These are phyloP conservation scores for Neoscytalidium dimidiatum DNA, from an alignment of 2,329 filamentous ascomycete genomes.

Conservation along the genomic window DNA sequence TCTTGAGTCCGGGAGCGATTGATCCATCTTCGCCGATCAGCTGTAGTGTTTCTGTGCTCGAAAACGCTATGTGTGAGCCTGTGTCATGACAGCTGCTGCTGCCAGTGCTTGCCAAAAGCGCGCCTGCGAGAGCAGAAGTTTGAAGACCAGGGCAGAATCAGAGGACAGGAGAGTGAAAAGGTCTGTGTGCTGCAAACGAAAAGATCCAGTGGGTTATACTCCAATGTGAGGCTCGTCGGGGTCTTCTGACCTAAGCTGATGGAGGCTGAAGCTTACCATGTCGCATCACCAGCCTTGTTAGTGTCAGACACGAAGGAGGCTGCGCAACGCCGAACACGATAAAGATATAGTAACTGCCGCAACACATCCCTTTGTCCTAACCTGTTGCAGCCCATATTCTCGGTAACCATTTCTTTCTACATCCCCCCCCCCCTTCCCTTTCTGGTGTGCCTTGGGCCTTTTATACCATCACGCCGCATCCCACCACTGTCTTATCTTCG, in stretches of 20 bases:
- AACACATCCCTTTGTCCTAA: background rate
- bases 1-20: background rate
- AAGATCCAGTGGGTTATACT: background rate
- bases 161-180: background rate
- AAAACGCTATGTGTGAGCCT: background rate
- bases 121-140: background rate
- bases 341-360: background rate
- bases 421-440: background rate
- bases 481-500: background rate
- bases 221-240: background rate
- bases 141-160: background rate
- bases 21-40: background rate
- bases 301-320: slow-evolving; percentile 11
- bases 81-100: background rate
- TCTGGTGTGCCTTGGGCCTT: background rate
- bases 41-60: background rate
- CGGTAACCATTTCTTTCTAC: background rate
- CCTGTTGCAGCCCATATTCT: background rate
- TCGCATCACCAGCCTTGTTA: background rate
- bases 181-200: background rate
- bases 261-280: slow-evolving; percentile 12
- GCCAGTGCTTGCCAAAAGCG: background rate
- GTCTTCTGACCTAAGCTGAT: slow-evolving; percentile 17
- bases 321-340: background rate
- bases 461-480: background rate